Evolutionary conservation across 768 basidiomycete genomes (phyloP).

Genomic region (Termitomyces titanicus): DNA sequence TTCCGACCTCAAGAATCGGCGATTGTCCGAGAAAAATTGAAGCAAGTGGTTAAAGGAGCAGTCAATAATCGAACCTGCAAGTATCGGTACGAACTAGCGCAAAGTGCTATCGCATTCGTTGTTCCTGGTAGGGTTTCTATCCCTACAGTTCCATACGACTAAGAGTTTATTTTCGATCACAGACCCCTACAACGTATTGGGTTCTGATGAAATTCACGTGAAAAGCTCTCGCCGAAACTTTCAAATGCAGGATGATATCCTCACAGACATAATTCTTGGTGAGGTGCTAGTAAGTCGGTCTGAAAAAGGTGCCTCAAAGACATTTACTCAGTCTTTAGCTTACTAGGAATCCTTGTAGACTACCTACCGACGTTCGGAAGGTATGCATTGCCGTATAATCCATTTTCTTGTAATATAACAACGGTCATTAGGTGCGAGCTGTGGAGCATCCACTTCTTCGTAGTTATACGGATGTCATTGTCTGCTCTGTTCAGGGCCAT

Average conservation of each 20-base stretch:
- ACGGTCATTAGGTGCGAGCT: constrained; percentile 45
- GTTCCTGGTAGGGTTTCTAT: constrained; percentile 48
- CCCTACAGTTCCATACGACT: constrained; percentile 12
- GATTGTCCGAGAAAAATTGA: constrained; percentile 52
- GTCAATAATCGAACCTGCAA: constrained; percentile 39
- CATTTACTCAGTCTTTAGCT: constrained; percentile 29
- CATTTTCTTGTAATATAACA: background rate
- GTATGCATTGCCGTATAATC: constrained; percentile 24
- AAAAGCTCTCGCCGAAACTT: constrained; percentile 46
- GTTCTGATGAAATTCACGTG: constrained; percentile 54
- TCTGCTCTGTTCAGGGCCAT: constrained; percentile 48
- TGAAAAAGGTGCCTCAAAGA: background rate
- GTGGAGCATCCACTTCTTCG: constrained; percentile 49
- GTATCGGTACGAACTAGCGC: constrained; percentile 48
- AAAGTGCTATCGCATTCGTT: constrained; percentile 60
- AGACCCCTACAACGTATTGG: constrained; percentile 54
- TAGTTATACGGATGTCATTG: constrained; percentile 53
- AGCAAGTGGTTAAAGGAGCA: constrained; percentile 40
- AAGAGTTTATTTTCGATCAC: background rate
- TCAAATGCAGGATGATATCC: constrained; percentile 33
- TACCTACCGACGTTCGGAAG: constrained; percentile 66
- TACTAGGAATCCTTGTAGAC: constrained; percentile 66
- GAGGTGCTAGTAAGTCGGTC: constrained; percentile 46
- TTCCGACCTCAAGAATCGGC: constrained; percentile 48
- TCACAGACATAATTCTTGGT: constrained; percentile 49